phyloP scores from a whole-genome alignment of 1,139 yeast genomes.

The Chernovozyma sophiae-reginae region DNA sequence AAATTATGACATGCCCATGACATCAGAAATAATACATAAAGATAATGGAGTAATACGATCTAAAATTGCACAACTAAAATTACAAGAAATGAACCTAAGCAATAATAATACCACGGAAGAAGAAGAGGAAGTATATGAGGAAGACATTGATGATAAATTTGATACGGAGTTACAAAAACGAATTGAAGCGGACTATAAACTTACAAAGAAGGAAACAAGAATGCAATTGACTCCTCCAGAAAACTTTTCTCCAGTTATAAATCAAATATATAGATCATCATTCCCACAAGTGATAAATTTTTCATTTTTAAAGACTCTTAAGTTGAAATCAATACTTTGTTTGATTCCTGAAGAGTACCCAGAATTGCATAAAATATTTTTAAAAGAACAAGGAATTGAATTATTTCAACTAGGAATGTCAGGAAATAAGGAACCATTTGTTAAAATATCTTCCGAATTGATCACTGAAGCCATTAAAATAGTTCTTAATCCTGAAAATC shows the following conservation, averaged over 20 bases:
- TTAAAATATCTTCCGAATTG: constrained; percentile 70
- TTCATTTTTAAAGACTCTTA: constrained; percentile 56
- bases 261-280: constrained; percentile 77
- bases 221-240: constrained; percentile 65
- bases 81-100: constrained; percentile 18
- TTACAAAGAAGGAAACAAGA: constrained; percentile 2
- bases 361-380: constrained; percentile 61
- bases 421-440: constrained; percentile 95
- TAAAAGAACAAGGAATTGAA: constrained; percentile 55
- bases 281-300: constrained; percentile 87
- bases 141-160: constrained; percentile 41
- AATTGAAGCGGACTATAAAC: constrained; percentile 17
- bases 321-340: constrained; percentile 72
- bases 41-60: constrained; percentile 34
- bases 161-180: constrained; percentile 24
- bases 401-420: constrained; percentile 89
- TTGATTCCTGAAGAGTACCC: constrained; percentile 93
- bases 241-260: constrained; percentile 82
- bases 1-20: constrained; percentile 11
- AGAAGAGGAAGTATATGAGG: constrained; percentile 30
- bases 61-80: constrained; percentile 23
- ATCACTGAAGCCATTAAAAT: constrained; percentile 80
- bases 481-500: constrained; percentile 78
- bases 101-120: constrained; percentile 19
- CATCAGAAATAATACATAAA: constrained; percentile 5